A percentile compares a stretch with the other conserved stretches of the same genome.
phyloP scores from a whole-genome alignment of 129 eudicot genomes.

The Escallonia rubra region DNA sequence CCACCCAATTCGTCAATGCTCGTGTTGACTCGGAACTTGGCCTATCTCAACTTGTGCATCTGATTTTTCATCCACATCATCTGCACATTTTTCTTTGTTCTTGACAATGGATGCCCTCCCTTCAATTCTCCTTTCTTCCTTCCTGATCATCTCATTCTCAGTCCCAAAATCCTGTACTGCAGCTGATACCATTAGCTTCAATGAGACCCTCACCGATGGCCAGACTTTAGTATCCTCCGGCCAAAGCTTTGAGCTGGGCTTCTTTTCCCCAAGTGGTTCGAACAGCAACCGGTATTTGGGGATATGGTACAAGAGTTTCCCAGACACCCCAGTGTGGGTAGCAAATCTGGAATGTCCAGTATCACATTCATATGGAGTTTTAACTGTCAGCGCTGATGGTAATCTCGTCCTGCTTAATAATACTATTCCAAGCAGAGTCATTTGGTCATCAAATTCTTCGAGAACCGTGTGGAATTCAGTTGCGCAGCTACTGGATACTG shows the following conservation, averaged over 20 bases:
- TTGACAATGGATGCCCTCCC: too few species aligned
- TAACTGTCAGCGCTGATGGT: slow-evolving; percentile 5
- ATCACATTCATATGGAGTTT: neutral
- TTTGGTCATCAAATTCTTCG: slow-evolving; percentile 14
- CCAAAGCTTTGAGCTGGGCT: neutral
- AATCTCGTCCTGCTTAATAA: slow-evolving; percentile 9
- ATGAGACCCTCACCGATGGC: neutral
- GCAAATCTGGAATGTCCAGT: slow-evolving; percentile 11
- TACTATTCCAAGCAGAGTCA: neutral
- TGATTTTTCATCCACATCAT: too few species aligned
- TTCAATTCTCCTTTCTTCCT: too few species aligned
- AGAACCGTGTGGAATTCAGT: slow-evolving; percentile 9
- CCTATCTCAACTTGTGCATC: too few species aligned
- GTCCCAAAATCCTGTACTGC: neutral
- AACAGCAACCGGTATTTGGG: neutral
- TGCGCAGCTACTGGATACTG: slow-evolving; percentile 27
- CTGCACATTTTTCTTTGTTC: too few species aligned
- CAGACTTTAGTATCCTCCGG: neutral
- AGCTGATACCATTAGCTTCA: neutral
- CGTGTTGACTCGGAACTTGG: too few species aligned
- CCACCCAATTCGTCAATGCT: too few species aligned
- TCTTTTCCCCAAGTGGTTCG: neutral
- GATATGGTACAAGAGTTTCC: neutral
- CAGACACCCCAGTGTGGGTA: slow-evolving; percentile 9
- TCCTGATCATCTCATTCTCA: neutral